Percentiles rank a stretch among this genome's conserved stretches.
These are phyloP conservation scores for Pseudomicrostroma phylloplanum DNA, from an alignment of 1,284 basidiomycete genomes.

Conservation along the genomic window DNA sequence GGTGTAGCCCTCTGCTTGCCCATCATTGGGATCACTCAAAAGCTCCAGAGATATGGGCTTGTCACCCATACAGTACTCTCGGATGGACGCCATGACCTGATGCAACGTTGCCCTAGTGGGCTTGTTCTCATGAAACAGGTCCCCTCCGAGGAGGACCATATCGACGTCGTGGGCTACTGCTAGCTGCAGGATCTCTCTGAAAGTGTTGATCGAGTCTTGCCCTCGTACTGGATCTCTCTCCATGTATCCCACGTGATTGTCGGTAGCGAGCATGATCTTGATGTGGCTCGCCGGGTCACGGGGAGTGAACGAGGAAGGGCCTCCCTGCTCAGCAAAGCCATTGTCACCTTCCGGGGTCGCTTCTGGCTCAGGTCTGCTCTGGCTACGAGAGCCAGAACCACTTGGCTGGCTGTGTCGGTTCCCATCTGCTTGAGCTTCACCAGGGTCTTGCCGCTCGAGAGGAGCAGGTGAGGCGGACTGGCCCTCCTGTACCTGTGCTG, in stretches of 20 bases:
- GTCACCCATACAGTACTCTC: constrained; percentile 84
- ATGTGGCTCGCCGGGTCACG: constrained; percentile 18
- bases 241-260: constrained; percentile 69
- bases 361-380: background rate
- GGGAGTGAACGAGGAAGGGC: background rate
- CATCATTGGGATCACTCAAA: constrained; percentile 82
- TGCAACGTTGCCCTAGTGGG: constrained; percentile 77
- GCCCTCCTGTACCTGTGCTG: too few relatives aligned
- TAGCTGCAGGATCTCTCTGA: constrained; percentile 84
- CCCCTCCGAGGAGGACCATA: constrained; percentile 75
- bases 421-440: too few relatives aligned
- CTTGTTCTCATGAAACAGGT: constrained; percentile 95
- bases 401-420: too few relatives aligned
- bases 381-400: too few relatives aligned
- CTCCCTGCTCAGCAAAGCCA: background rate
- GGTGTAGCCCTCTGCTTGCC: constrained; percentile 68
- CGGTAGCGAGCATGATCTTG: constrained; percentile 46
- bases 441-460: too few relatives aligned
- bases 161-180: constrained; percentile 69
- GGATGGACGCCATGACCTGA: constrained; percentile 70
- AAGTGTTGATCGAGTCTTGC: constrained; percentile 90
- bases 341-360: background rate
- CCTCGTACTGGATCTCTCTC: constrained; percentile 92
- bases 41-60: constrained; percentile 82
- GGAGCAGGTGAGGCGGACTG: too few relatives aligned